Evolutionary conservation across 2,329 filamentous ascomycete species (phyloP).

Genomic region (Magnaporthiopsis rhizophila): DNA sequence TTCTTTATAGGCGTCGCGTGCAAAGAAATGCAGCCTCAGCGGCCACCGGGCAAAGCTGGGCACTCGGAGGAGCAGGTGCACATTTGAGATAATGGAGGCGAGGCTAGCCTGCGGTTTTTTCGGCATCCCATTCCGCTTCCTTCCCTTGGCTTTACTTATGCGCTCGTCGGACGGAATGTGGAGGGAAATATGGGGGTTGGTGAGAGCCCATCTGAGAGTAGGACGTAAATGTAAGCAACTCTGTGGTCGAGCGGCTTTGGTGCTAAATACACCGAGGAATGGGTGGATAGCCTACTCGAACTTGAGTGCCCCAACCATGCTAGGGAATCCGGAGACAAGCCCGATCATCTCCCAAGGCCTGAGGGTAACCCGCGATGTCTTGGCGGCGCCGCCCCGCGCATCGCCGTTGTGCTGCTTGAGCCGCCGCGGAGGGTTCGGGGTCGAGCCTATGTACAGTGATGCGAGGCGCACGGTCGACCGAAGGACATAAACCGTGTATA

Average conservation of each 20-base stretch:
- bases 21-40: slow-evolving; percentile 71
- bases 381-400: slow-evolving; percentile 69
- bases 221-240: not conserved
- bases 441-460: slow-evolving; percentile 83
- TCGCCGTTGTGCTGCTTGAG: slow-evolving; percentile 88
- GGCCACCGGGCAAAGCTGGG: slow-evolving; percentile 80
- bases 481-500: slow-evolving; percentile 90
- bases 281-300: slow-evolving; percentile 62
- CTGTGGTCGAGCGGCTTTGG: not conserved
- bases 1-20: slow-evolving; percentile 54
- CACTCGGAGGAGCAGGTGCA: slow-evolving; percentile 73
- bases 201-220: slow-evolving; percentile 74
- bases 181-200: slow-evolving; percentile 71
- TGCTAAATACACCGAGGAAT: not conserved
- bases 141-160: slow-evolving; percentile 43
- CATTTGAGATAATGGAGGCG: slow-evolving; percentile 63
- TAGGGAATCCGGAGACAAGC: slow-evolving; percentile 82
- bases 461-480: slow-evolving; percentile 68
- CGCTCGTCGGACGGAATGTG: slow-evolving; percentile 63
- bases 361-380: slow-evolving; percentile 59
- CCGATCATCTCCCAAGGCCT: slow-evolving; percentile 89
- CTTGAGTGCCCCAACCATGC: slow-evolving; percentile 77
- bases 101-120: slow-evolving; percentile 53
- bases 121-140: slow-evolving; percentile 45
- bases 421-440: slow-evolving; percentile 76